These are phyloP conservation scores for Coemansia aciculifera DNA, from an alignment of 192 early-diverging fungal genomes.

Conservation along the genomic window DNA sequence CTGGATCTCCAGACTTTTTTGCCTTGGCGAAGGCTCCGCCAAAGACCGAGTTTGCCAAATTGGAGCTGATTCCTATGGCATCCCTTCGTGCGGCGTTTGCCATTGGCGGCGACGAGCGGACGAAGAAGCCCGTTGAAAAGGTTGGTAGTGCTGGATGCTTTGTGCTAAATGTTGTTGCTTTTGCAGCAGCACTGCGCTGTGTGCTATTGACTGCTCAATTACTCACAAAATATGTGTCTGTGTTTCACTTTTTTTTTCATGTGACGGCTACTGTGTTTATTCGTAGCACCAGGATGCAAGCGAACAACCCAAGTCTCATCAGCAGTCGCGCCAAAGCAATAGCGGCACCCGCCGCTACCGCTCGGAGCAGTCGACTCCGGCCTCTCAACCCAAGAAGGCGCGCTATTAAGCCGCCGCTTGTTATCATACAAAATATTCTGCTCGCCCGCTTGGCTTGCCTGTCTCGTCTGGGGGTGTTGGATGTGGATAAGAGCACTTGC, in stretches of 20 bases:
- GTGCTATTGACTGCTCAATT: slow-evolving; percentile 1
- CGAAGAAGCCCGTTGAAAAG: slow-evolving; percentile 17
- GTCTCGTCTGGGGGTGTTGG: background rate
- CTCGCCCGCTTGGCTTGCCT: background rate
- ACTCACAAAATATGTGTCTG: slow-evolving; percentile 3
- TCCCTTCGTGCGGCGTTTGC: slow-evolving; percentile 35
- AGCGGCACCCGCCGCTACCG: background rate
- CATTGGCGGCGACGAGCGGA: background rate
- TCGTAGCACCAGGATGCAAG: slow-evolving; percentile 21
- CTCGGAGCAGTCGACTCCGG: background rate
- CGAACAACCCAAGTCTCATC: slow-evolving; percentile 17
- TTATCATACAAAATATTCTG: background rate
- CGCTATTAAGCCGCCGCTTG: background rate
- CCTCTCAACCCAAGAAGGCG: slow-evolving; percentile 12
- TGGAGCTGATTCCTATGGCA: slow-evolving; percentile 40
- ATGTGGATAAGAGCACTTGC: background rate
- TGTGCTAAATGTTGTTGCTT: background rate
- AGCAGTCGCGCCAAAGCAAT: slow-evolving; percentile 10
- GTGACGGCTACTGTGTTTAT: background rate
- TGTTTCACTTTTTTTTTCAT: slow-evolving; percentile 3
- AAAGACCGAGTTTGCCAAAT: slow-evolving; percentile 41
- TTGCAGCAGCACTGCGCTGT: slow-evolving; percentile 2
- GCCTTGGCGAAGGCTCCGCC: slow-evolving; percentile 46
- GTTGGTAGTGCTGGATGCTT: slow-evolving; percentile 24
- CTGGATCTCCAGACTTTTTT: slow-evolving; percentile 12